Evolutionary conservation across 2,329 filamentous ascomycete genomes (phyloP).

Genomic region (Aspergillus ruber): DNA sequence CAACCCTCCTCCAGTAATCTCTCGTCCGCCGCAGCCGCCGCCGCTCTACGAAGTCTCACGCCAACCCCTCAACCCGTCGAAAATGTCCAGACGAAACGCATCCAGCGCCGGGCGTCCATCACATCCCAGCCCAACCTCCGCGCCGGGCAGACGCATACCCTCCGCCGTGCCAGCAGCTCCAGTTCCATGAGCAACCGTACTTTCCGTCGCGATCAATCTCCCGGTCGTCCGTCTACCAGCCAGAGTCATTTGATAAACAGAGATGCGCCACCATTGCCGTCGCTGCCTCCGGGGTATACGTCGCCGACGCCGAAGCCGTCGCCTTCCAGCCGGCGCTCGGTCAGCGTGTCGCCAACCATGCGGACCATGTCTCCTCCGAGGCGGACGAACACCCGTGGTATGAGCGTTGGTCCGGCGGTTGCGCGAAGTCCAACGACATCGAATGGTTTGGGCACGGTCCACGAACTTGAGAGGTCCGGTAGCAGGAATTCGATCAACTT

Average conservation of each 20-base stretch:
- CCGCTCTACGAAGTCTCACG: constrained; percentile 72
- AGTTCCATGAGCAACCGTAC: constrained; percentile 84
- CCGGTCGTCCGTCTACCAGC: constrained; percentile 38
- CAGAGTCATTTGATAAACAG: constrained; percentile 29
- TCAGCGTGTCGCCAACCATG: constrained; percentile 47
- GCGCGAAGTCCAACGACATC: not conserved
- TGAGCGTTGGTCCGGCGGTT: constrained; percentile 33
- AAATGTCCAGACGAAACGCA: constrained; percentile 79
- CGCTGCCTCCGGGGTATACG: constrained; percentile 53
- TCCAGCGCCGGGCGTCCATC: constrained; percentile 63
- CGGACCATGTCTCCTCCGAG: constrained; percentile 42
- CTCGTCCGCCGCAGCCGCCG: constrained; percentile 78
- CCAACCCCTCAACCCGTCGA: constrained; percentile 72
- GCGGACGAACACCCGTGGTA: constrained; percentile 29
- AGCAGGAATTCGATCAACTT: constrained; percentile 45
- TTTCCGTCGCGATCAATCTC: constrained; percentile 75
- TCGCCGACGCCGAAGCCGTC: constrained; percentile 22
- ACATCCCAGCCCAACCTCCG: constrained; percentile 57
- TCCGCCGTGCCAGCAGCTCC: constrained; percentile 63
- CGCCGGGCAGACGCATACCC: constrained; percentile 30
- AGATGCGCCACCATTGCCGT: constrained; percentile 66
- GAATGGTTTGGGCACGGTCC: constrained; percentile 20
- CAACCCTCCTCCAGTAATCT: constrained; percentile 59
- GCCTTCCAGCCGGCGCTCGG: constrained; percentile 33
- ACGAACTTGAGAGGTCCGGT: constrained; percentile 31